phyloP scores from a whole-genome alignment of 1,139 yeast species.

The Yamadazyma songkhlaensis region DNA sequence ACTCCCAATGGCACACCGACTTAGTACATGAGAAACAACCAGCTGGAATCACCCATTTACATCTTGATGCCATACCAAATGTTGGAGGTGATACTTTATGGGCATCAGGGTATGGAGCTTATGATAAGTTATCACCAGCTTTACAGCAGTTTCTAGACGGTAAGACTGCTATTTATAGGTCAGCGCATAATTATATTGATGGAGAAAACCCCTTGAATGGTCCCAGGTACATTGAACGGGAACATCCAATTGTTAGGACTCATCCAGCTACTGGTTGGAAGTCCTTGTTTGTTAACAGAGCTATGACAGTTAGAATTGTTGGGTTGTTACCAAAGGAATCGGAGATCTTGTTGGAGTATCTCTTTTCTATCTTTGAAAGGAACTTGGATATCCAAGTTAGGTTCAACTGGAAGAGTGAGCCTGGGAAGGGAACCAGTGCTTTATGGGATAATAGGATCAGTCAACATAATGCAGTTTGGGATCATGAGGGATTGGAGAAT shows the following conservation, averaged over 20 bases:
- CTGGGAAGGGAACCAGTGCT: conserved; percentile 53
- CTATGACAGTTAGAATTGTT: conserved; percentile 36
- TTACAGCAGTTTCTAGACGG: conserved; percentile 37
- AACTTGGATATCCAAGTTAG: conserved; percentile 48
- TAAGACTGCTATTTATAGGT: conserved; percentile 33
- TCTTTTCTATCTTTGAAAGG: conserved; percentile 31
- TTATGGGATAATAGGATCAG: conserved; percentile 58
- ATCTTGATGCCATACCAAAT: conserved; percentile 31
- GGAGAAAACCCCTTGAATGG: conserved; percentile 33
- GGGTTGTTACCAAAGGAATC: conserved; percentile 36
- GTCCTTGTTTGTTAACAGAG: conserved; percentile 34
- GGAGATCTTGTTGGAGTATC: conserved; percentile 29
- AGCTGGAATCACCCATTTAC: conserved; percentile 38
- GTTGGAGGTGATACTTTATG: conserved; percentile 39
- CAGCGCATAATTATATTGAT: conserved; percentile 35
- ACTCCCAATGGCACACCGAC: conserved; percentile 37
- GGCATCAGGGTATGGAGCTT: conserved; percentile 38
- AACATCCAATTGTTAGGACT: conserved; percentile 39
- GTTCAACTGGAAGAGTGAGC: conserved; percentile 51
- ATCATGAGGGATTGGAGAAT: conserved; percentile 47
- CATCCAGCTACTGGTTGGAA: conserved; percentile 46
- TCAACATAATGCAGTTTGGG: conserved; percentile 50
- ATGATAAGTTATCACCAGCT: conserved; percentile 36
- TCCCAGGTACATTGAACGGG: conserved; percentile 33
- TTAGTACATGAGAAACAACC: conserved; percentile 37